Base-by-base conservation (phyloP, 306 rosid genomes). In the Glycine latifolia region DNA sequence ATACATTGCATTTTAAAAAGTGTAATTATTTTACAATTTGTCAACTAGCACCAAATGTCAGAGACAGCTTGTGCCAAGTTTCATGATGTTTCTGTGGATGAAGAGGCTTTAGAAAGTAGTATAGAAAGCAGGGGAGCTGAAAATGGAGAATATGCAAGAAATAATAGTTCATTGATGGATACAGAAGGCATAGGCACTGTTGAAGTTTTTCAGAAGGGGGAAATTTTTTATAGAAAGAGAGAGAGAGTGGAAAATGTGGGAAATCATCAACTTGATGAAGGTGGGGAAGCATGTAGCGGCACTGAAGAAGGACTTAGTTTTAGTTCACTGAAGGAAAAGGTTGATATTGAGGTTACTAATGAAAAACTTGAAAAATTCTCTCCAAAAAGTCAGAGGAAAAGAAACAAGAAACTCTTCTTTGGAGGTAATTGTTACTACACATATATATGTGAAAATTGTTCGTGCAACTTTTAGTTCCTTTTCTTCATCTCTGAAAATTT, bases 261-360 rank as follows among this genome's bases (percentile, higher is more conserved):
- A 81, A 85, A 85, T 75, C 83, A 87, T 82, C 85, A 78, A 41
- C 83, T 85, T 86, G 94, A 92, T 82, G 94, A 94, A 90, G 91
- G 98, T 65, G 92, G 94, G 61, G 95, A 90, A 86, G 95, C 97
- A 75, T 92, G 95, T 82, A 92, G 97, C 55, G 97, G 95, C 69
- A 91, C 98, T 62, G 98, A 91, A 82, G 98, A 85, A 89, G 98
- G 91, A 59, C 85, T 85, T 70, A 79, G 81, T 48, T 81, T 56
- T 81, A 87, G 85, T 33, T 81, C 85, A 74, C 70, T 68, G 79
- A 89, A 87, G 84, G 97, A 84, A 80, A 88, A 88, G 75, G 80
- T 81, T 82, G 92, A 88, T 68, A 48, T 65, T 55, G 94, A 88
- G 85, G 85, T 83, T 85, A 88, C 90, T 76, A 87, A 88, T 85